Percentiles rank a stretch among this genome's conserved stretches.
Evolutionary conservation across 2,329 filamentous ascomycete genomes (phyloP).

Genomic region (Aspergillus japonicus): DNA sequence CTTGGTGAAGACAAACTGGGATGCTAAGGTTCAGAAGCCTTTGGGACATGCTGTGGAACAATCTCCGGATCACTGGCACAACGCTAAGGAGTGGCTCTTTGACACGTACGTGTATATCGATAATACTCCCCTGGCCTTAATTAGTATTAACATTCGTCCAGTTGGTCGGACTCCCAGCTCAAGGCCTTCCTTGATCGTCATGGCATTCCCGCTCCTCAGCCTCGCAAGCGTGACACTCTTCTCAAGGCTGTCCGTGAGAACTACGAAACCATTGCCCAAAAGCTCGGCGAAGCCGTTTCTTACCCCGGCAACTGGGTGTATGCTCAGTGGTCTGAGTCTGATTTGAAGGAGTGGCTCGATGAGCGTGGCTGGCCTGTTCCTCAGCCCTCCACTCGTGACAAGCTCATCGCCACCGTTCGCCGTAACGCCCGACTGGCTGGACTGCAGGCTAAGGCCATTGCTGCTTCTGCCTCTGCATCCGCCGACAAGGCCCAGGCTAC

Average conservation of each 20-base stretch:
- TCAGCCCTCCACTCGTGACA: conserved; percentile 80
- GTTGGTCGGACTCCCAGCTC: conserved; percentile 89
- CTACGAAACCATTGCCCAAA: conserved; percentile 76
- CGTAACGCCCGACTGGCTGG: conserved; percentile 83
- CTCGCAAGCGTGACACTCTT: conserved; percentile 78
- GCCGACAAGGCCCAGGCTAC: conserved; percentile 69
- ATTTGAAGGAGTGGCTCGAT: conserved; percentile 91
- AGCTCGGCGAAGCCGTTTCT: conserved; percentile 70
- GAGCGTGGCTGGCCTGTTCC: conserved; percentile 81
- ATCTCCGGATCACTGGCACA: conserved; percentile 67
- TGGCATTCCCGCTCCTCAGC: conserved; percentile 81
- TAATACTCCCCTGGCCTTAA: conserved; percentile 11
- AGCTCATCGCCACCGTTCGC: conserved; percentile 82
- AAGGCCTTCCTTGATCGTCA: conserved; percentile 91
- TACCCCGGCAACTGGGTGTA: conserved; percentile 98
- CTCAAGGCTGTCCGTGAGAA: conserved; percentile 74
- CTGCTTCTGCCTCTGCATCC: conserved; percentile 61
- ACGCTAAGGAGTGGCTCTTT: conserved; percentile 86
- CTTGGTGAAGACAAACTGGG: conserved; percentile 88
- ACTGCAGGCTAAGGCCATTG: conserved; percentile 62
- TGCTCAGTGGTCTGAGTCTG: conserved; percentile 84
- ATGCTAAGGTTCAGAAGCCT: conserved; percentile 67
- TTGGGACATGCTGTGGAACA: conserved; percentile 79
- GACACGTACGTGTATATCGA: conserved; percentile 58
- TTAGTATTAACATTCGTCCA: conserved; percentile 49